A percentile compares a stretch with the other conserved stretches of the same genome.
Evolutionary conservation across 768 basidiomycete genomes (phyloP).

Genomic region (Mycena kentingensis): DNA sequence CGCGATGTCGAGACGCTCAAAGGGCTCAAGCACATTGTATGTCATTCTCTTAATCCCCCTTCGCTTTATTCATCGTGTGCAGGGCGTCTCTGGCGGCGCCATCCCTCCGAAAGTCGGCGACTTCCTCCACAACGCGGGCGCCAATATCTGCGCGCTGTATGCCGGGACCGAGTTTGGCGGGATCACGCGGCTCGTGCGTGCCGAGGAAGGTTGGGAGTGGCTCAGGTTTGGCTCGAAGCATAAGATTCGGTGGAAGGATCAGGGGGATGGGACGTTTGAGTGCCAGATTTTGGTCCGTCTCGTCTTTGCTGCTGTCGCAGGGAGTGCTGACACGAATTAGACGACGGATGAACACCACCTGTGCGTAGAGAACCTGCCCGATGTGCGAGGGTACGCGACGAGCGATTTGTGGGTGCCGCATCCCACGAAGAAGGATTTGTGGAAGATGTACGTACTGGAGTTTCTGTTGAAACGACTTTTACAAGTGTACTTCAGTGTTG

Average conservation of each 20-base stretch:
- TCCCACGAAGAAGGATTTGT: constrained; percentile 43
- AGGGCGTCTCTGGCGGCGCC: constrained; percentile 35
- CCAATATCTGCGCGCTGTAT: constrained; percentile 26
- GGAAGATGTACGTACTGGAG: constrained; percentile 39
- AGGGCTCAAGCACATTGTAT: constrained; percentile 31
- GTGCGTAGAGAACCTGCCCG: constrained; percentile 32
- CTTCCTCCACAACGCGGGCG: constrained; percentile 29
- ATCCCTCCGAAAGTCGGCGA: constrained; percentile 36
- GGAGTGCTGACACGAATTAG: constrained; percentile 10
- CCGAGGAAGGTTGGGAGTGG: constrained; percentile 25
- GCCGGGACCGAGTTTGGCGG: constrained; percentile 37
- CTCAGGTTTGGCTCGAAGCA: constrained; percentile 19
- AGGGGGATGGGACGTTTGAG: constrained; percentile 35
- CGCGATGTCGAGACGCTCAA: constrained; percentile 29
- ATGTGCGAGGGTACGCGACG: constrained; percentile 43
- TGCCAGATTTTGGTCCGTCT: constrained; percentile 31
- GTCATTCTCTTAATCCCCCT: constrained; percentile 10
- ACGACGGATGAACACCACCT: constrained; percentile 24
- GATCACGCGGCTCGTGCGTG: constrained; percentile 19
- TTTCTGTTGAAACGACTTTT: neutral
- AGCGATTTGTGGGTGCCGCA: constrained; percentile 47
- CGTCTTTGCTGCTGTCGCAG: neutral
- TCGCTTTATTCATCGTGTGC: neutral
- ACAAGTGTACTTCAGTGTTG: constrained; percentile 30
- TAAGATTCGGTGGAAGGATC: constrained; percentile 31